These are phyloP conservation scores for Pyrenophora seminiperda DNA, from an alignment of 2,329 filamentous ascomycete genomes.

Conservation along the genomic window DNA sequence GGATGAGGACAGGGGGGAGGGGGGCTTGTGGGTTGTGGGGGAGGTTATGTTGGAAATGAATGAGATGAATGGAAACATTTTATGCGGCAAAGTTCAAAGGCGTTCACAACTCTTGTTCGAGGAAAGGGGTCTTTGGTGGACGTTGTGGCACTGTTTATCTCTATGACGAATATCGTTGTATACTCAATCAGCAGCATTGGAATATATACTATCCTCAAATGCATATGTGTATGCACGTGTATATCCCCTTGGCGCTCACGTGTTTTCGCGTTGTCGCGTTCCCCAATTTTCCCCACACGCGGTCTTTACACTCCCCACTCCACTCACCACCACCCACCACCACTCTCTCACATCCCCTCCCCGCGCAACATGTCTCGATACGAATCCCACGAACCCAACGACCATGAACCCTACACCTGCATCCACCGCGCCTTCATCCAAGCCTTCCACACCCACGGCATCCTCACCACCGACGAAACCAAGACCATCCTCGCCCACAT, in stretches of 20 bases:
- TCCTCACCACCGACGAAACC: conserved; percentile 75
- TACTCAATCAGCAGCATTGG: no score
- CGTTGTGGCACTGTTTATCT: no score
- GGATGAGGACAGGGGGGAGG: background rate
- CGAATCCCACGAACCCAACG: no score
- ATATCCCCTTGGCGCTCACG: conserved; percentile 10
- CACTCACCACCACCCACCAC: background rate
- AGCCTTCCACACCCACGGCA: conserved; percentile 78
- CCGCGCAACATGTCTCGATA: conserved; percentile 21
- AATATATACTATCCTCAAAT: background rate
- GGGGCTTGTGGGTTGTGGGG: background rate
- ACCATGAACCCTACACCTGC: conserved; percentile 48
- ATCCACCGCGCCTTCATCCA: conserved; percentile 88
- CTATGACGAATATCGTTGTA: no score
- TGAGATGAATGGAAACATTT: no score
- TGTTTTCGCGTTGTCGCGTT: conserved; percentile 28
- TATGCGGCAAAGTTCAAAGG: no score
- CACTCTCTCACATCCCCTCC: background rate
- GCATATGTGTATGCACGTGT: background rate
- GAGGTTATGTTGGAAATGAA: no score
- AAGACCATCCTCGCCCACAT: conserved; percentile 77
- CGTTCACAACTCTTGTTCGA: no score
- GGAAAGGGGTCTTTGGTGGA: no score
- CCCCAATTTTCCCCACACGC: conserved; percentile 13
- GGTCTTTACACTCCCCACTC: background rate